A percentile compares a stretch with the other conserved stretches of the same genome.
Conservation (phyloP, 2,329 filamentous ascomycete species). For the Colletotrichum cordylinicola region DNA sequence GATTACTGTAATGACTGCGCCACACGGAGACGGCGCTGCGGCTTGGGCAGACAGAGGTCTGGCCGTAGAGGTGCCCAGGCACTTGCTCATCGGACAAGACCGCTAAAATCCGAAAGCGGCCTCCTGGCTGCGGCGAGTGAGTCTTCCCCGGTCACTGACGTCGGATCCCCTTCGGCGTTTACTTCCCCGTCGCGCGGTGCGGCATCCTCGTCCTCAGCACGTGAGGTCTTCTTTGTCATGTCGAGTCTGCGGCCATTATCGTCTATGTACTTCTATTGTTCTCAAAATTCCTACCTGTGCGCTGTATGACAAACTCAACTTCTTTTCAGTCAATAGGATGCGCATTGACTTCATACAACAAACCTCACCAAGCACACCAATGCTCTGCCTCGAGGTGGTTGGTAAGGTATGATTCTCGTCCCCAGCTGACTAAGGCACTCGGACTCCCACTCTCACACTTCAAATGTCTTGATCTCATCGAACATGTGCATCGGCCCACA, state of each 20-base stretch:
- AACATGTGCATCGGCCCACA: slow-evolving; percentile 12
- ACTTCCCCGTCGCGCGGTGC: not conserved
- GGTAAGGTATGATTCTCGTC: not conserved
- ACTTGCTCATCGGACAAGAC: not conserved
- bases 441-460: not conserved
- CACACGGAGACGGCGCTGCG: not conserved
- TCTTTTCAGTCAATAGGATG: not conserved
- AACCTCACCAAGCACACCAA: not conserved
- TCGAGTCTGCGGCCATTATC: not conserved
- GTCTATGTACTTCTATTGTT: not conserved
- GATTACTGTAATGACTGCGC: not conserved
- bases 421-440: slow-evolving; percentile 2
- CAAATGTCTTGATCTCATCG: slow-evolving; percentile 16
- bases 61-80: not conserved
- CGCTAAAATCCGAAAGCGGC: slow-evolving; percentile 3
- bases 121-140: not conserved
- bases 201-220: not conserved
- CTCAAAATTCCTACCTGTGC: not conserved
- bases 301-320: not conserved
- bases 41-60: not conserved
- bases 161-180: not conserved
- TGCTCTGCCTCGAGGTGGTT: not conserved
- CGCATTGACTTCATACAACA: not conserved
- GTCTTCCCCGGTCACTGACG: not conserved
- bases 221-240: not conserved